A percentile compares a stretch with the other conserved stretches of the same genome.
phyloP scores from a whole-genome alignment of 2,329 filamentous ascomycete species.

The Drechmeria coniospora region DNA sequence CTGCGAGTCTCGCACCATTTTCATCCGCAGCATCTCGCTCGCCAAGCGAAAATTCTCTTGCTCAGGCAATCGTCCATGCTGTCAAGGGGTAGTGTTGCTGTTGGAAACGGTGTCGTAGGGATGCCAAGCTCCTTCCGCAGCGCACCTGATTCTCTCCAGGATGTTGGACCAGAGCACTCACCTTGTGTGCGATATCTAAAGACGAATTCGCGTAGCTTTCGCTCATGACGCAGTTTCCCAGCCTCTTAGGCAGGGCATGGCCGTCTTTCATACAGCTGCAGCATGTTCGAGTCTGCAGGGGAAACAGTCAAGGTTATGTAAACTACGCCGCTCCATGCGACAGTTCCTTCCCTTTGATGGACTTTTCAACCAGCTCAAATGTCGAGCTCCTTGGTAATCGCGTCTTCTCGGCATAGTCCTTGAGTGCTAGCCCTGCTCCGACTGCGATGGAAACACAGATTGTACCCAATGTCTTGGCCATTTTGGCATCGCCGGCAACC shows the following conservation, averaged over 20 bases:
- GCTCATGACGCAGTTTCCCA: background rate
- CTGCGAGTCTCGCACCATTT: too few relatives aligned
- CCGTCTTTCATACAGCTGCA: too few relatives aligned
- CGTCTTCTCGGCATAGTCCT: accelerated
- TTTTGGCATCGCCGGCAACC: background rate
- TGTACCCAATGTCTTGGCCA: slow-evolving; percentile 5
- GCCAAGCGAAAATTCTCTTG: slow-evolving; percentile 9
- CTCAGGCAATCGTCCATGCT: slow-evolving; percentile 5
- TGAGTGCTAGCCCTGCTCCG: too few relatives aligned
- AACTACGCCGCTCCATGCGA: slow-evolving; percentile 10
- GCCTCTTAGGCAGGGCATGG: too few relatives aligned
- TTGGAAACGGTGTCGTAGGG: slow-evolving; percentile 6
- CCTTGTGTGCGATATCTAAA: slow-evolving; percentile 11
- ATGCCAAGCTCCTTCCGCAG: slow-evolving; percentile 10
- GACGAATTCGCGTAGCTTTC: background rate
- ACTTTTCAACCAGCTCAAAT: slow-evolving; percentile 9
- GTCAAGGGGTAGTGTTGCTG: background rate
- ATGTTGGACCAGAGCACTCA: slow-evolving; percentile 3
- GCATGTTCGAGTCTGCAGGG: too few relatives aligned
- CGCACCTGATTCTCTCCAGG: slow-evolving; percentile 7
- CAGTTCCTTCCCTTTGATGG: slow-evolving; percentile 12
- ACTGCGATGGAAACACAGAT: slow-evolving; percentile 3
- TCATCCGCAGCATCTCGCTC: slow-evolving; percentile 5
- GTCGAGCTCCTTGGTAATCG: background rate
- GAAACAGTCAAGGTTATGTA: slow-evolving; percentile 1